These are phyloP conservation scores for Erigeron philadelphicus DNA, from an alignment of 140 eudicot genomes.

Conservation along the genomic window DNA sequence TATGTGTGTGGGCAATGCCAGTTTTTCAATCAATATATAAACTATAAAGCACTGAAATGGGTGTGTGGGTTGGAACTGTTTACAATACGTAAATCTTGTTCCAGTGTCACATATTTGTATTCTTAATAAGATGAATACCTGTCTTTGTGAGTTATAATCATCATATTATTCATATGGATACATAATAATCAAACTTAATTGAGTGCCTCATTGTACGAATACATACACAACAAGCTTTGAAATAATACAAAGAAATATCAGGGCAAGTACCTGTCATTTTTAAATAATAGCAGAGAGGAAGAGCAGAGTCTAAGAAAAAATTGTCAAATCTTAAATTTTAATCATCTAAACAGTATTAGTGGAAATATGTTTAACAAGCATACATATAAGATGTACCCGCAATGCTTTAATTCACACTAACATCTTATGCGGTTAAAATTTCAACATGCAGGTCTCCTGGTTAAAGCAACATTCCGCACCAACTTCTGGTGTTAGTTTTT, in stretches of 20 bases:
- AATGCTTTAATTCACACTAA: neutral
- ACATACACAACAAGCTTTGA: neutral
- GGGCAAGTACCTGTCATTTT: neutral
- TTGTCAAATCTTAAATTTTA: neutral
- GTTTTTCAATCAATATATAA: conserved; percentile 1
- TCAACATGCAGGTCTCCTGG: conserved; percentile 69
- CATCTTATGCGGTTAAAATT: conserved; percentile 6
- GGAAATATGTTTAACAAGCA: neutral
- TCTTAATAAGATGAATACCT: neutral
- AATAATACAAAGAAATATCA: neutral
- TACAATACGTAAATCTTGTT: neutral
- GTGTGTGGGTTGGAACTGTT: neutral
- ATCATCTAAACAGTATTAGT: neutral
- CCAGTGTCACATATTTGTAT: neutral
- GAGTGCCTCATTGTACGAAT: neutral
- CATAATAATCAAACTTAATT: neutral
- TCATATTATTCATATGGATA: neutral
- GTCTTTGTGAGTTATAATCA: neutral
- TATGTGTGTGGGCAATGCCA: neutral
- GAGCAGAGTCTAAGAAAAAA: neutral
- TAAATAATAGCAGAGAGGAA: neutral
- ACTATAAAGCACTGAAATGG: neutral
- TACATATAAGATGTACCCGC: no score
- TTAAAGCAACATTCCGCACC: conserved; percentile 96
- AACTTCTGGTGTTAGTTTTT: conserved; percentile 88